These are phyloP conservation scores for Erysiphe neolycopersici DNA, from an alignment of 2,329 filamentous ascomycete genomes.

Conservation along the genomic window DNA sequence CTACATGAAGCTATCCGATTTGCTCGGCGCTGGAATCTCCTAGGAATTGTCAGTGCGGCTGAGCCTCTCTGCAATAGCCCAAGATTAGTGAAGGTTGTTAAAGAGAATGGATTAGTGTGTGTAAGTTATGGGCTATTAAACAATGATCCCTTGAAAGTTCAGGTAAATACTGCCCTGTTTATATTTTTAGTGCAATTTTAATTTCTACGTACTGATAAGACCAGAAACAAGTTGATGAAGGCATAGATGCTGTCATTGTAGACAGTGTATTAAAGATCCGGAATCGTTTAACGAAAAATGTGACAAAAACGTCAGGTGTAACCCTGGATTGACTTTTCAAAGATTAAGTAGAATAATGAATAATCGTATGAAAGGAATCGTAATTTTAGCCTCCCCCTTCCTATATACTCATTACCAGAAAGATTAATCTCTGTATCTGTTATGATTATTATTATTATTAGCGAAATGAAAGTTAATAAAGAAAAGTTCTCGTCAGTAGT, in stretches of 20 bases:
- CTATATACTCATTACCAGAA: no score
- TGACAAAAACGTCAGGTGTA: background rate
- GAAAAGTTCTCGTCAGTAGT: no score
- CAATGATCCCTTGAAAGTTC: constrained; percentile 63
- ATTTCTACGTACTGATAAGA: background rate
- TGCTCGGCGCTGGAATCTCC: constrained; percentile 75
- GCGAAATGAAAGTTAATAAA: no score
- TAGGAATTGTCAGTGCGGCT: constrained; percentile 74
- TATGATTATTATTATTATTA: no score
- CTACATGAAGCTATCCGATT: constrained; percentile 91
- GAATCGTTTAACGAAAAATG: constrained; percentile 35
- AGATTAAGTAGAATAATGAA: no score
- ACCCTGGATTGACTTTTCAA: background rate
- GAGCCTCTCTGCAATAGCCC: constrained; percentile 77
- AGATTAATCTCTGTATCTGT: no score
- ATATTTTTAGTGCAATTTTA: background rate
- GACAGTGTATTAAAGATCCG: constrained; percentile 83
- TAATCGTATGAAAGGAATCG: no score
- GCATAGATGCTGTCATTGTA: constrained; percentile 94
- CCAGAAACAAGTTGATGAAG: constrained; percentile 57
- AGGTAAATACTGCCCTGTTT: constrained; percentile 27
- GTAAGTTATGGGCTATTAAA: constrained; percentile 84
- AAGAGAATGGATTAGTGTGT: constrained; percentile 79
- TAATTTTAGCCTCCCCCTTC: no score
- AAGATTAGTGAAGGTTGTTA: constrained; percentile 69